These are phyloP conservation scores for Ogataea ganodermae DNA, from an alignment of 805 yeast genomes.

Conservation along the genomic window DNA sequence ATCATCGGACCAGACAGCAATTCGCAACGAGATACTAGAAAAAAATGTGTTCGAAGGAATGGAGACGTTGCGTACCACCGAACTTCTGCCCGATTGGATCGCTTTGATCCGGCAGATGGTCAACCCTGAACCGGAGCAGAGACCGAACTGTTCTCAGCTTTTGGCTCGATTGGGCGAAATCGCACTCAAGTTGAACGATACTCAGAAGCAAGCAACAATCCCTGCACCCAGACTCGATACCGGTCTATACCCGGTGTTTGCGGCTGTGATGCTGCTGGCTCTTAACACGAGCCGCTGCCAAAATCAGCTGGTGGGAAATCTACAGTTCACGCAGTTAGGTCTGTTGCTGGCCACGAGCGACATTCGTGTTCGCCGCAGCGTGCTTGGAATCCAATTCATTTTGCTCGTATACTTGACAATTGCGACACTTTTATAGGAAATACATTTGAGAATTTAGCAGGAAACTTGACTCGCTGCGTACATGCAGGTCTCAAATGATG, in stretches of 20 bases:
- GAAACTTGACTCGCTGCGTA: too few species aligned
- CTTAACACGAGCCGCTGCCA: slow-evolving; percentile 1
- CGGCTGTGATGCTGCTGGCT: background rate
- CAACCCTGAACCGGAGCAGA: slow-evolving; percentile 35
- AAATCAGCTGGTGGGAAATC: background rate
- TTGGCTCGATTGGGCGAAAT: slow-evolving; percentile 29
- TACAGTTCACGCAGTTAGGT: slow-evolving; percentile 13
- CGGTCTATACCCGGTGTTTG: background rate
- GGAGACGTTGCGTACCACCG: slow-evolving; percentile 17
- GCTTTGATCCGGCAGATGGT: slow-evolving; percentile 24
- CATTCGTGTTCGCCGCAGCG: background rate
- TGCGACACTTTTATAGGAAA: background rate
- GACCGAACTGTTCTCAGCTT: slow-evolving; percentile 49
- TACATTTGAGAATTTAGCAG: too few species aligned
- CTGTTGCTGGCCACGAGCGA: slow-evolving; percentile 1
- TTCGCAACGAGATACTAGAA: slow-evolving; percentile 29
- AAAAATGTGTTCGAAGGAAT: slow-evolving; percentile 25
- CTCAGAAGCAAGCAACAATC: background rate
- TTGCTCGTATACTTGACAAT: background rate
- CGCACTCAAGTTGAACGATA: slow-evolving; percentile 4
- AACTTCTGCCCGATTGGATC: slow-evolving; percentile 38
- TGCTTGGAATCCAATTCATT: background rate
- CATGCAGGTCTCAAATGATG: too few species aligned
- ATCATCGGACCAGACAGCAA: slow-evolving; percentile 24
- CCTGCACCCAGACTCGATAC: background rate